phyloP scores from a whole-genome alignment of 148 eudicot species.

The Nepenthes gracilis region DNA sequence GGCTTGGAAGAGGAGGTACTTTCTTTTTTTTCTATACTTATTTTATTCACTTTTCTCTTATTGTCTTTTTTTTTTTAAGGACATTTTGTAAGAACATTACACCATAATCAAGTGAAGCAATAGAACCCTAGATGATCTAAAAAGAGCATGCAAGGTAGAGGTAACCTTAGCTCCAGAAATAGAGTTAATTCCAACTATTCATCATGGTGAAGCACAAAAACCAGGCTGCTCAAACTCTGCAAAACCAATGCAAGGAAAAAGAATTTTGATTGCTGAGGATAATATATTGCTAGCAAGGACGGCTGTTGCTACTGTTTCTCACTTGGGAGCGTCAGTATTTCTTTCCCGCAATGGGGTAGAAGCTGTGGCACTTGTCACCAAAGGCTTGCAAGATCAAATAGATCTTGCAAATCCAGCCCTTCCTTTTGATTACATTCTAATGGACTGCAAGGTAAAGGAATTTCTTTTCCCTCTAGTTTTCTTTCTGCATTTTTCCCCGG shows the following conservation, averaged over 20 bases:
- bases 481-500: neutral
- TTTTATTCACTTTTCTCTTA: too few relatives aligned
- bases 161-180: neutral
- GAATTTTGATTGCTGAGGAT: constrained; percentile 41
- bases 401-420: constrained; percentile 9
- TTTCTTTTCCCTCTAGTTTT: neutral
- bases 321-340: constrained; percentile 30
- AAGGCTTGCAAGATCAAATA: constrained; percentile 15
- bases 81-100: too few relatives aligned
- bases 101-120: neutral
- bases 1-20: neutral
- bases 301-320: constrained; percentile 7
- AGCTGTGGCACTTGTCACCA: constrained; percentile 33
- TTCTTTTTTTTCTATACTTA: too few relatives aligned
- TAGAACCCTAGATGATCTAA: neutral
- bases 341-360: constrained; percentile 33
- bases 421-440: constrained; percentile 62
- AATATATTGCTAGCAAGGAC: constrained; percentile 11
- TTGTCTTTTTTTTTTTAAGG: too few relatives aligned
- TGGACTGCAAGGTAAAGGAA: constrained; percentile 63
- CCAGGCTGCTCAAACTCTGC: neutral
- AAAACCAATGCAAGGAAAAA: constrained; percentile 38
- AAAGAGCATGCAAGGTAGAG: neutral
- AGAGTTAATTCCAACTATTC: neutral
- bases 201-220: too few relatives aligned